phyloP scores from a whole-genome alignment of 108 stramenopile species.

The Nitzschia inconspicua region DNA sequence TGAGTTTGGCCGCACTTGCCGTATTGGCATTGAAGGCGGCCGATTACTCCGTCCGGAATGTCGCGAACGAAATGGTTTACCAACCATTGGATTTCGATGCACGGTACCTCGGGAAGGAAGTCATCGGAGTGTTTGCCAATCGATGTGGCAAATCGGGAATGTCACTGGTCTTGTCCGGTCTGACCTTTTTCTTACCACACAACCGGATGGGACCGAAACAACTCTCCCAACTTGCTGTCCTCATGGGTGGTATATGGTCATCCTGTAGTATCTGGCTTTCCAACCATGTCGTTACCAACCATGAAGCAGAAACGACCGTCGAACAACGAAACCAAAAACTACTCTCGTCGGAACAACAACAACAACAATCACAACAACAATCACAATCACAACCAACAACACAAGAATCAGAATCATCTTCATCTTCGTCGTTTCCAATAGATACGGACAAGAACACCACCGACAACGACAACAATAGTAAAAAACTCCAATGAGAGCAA shows the following conservation, averaged over 20 bases:
- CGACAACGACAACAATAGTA: too few relatives aligned
- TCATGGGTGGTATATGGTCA: conserved; percentile 23
- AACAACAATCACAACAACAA: too few relatives aligned
- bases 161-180: conserved; percentile 39
- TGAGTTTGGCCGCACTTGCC: conserved; percentile 51
- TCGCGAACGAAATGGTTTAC: conserved; percentile 74
- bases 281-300: conserved; percentile 20
- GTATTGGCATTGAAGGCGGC: conserved; percentile 59
- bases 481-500: too few relatives aligned
- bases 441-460: too few relatives aligned
- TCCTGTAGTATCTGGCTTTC: conserved; percentile 19
- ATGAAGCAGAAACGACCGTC: conserved; percentile 47
- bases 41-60: conserved; percentile 72
- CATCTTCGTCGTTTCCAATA: too few relatives aligned
- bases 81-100: conserved; percentile 80
- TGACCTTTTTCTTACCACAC: conserved; percentile 1
- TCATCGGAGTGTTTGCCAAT: conserved; percentile 85
- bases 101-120: conserved; percentile 78
- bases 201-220: conserved; percentile 4
- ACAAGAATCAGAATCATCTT: too few relatives aligned
- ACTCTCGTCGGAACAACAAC: too few relatives aligned
- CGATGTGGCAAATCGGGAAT: conserved; percentile 86
- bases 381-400: too few relatives aligned
- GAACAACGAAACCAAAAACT: conserved; percentile 28
- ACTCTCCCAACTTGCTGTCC: conserved; percentile 21